Evolutionary conservation across 2,329 filamentous ascomycete species (phyloP), one percentile per base, ranked within the genome.

Genomic region (Cadophora sp.): DNA sequence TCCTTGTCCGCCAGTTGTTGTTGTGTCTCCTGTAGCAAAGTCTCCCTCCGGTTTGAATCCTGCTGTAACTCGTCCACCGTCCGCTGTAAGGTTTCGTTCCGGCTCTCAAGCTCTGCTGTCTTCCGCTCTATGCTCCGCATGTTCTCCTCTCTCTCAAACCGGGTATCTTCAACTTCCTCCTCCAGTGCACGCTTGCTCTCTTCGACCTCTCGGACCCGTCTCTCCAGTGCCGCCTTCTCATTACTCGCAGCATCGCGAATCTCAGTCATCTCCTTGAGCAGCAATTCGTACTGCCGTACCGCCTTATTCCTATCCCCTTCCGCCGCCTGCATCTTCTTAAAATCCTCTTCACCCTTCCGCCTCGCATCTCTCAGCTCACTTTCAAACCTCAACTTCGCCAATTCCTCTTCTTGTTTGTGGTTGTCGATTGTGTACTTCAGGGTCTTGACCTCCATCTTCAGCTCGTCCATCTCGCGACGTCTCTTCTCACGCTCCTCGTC

Each of bases 361-460:
- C 92, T 89, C 1, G 90, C 85, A 65, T 97, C 93, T 69, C 95
- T 89, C 24, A 97, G 79, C 74, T 97, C 95, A 73, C 92, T 91
- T 71, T 93, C 91, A 73, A 96, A 91, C 69, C 93, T 89, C 18
- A 97, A 83, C 11, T 88, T 85, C 58, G 89, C 83, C 74, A 97
- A 86, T 66, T 97, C 93, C 73, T 92, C 90, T 76, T 98, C 95
- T 73, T 97, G 93, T 74, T 95, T 94, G 62, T 92, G 82, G 20
- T 92, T 95, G 74, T 94, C 92, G 71, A 97, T 85, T 66, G 95
- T 93, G 80, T 97, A 99, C 69, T 90, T 90, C 60, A 97, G 82
- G 0, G 93, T 92, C 69, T 94, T 96, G 50, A 98, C 83, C 79
- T 97, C 93, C 1, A 95, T 93, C 76, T 95, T 94, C 30, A 98